These are phyloP conservation scores for Syzygium jambos DNA, from an alignment of 345 rosid genomes.

Conservation along the genomic window DNA sequence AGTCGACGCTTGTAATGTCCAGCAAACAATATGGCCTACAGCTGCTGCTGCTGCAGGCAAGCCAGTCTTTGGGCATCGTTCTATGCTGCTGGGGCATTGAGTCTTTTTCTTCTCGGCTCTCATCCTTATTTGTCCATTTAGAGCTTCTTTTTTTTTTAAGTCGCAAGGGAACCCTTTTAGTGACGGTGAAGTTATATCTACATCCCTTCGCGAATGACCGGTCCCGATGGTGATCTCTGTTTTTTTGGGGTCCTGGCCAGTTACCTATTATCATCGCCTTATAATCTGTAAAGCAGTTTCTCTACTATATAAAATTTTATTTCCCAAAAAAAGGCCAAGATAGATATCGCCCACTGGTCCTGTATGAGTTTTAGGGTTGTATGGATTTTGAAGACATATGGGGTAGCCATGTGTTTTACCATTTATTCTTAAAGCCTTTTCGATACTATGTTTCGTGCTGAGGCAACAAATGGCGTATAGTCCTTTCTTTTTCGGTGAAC, in stretches of 20 bases:
- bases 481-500: background rate
- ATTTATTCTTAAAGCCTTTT: background rate
- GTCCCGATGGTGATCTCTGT: background rate
- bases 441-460: too few relatives aligned
- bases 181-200: background rate
- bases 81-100: background rate
- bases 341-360: too few relatives aligned
- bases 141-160: background rate
- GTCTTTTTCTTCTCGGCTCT: background rate
- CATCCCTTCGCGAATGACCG: background rate
- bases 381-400: background rate
- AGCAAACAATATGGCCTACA: conserved; percentile 53
- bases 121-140: background rate
- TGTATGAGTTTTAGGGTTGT: too few relatives aligned
- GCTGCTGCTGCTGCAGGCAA: background rate
- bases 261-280: background rate
- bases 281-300: background rate
- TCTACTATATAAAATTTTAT: background rate
- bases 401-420: background rate
- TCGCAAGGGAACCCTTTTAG: background rate
- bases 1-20: conserved; percentile 71
- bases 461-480: background rate
- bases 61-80: background rate
- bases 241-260: background rate
- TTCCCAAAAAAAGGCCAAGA: too few relatives aligned